phyloP scores from a whole-genome alignment of 352 stramenopile genomes.

The Phytophthora crassamura region DNA sequence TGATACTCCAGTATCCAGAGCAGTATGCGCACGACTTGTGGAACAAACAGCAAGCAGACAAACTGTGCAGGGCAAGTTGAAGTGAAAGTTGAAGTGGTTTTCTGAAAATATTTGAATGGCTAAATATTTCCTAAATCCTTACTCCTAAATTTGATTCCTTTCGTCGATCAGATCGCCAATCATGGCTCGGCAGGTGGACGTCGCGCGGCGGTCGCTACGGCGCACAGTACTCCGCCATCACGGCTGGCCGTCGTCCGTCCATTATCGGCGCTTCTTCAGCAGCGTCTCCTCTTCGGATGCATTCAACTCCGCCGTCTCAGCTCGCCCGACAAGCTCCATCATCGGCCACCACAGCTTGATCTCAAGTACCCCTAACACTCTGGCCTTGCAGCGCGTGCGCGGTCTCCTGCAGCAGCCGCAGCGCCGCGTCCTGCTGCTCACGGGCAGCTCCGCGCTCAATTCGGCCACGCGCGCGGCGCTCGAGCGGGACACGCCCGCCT shows the following conservation, averaged over 20 bases:
- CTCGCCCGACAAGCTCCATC: slow-evolving; percentile 18
- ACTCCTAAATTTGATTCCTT: neutral
- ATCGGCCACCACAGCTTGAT: slow-evolving; percentile 46
- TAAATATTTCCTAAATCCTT: too few species aligned
- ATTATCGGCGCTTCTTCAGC: slow-evolving; percentile 19
- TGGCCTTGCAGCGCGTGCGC: slow-evolving; percentile 41
- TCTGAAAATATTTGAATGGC: too few species aligned
- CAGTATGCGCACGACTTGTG: too few species aligned
- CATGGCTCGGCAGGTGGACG: slow-evolving; percentile 32
- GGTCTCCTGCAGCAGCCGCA: slow-evolving; percentile 39
- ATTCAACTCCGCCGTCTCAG: slow-evolving; percentile 7
- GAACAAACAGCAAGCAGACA: too few species aligned
- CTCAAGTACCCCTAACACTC: slow-evolving; percentile 30
- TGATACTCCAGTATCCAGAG: too few species aligned
- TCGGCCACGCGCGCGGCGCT: slow-evolving; percentile 37
- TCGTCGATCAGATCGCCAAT: neutral
- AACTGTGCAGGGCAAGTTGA: too few species aligned
- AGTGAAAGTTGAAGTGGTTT: too few species aligned
- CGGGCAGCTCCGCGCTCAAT: slow-evolving; percentile 27
- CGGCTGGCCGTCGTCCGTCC: neutral
- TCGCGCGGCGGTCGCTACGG: slow-evolving; percentile 18
- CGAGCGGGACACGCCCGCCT: slow-evolving; percentile 45
- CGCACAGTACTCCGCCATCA: slow-evolving; percentile 14
- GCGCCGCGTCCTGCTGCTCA: slow-evolving; percentile 50
- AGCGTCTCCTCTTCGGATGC: slow-evolving; percentile 14